A percentile compares a stretch with the other conserved stretches of the same genome.
These are phyloP conservation scores for Saposhnikovia divaricata DNA, from an alignment of 129 eudicot genomes.

Conservation along the genomic window DNA sequence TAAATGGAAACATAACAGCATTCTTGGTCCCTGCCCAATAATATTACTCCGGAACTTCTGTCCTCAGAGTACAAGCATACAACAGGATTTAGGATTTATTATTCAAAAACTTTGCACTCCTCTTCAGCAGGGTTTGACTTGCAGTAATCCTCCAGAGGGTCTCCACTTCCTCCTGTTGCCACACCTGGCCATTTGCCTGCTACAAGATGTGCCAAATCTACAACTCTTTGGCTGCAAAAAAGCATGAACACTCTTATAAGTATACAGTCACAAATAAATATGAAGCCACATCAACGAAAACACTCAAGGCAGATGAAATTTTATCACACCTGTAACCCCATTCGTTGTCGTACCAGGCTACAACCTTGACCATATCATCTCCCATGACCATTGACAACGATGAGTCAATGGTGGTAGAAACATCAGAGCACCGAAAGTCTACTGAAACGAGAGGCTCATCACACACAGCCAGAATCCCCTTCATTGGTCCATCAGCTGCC, in stretches of 20 bases:
- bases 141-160: slow-evolving; percentile 92
- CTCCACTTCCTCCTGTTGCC: slow-evolving; percentile 58
- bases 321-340: slow-evolving; percentile 81
- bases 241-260: not conserved
- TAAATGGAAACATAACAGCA: not conserved
- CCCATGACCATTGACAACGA: slow-evolving; percentile 99
- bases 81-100: not conserved
- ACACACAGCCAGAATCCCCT: slow-evolving; percentile 75
- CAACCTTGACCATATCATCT: slow-evolving; percentile 96
- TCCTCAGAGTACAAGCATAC: not conserved
- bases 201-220: slow-evolving; percentile 90
- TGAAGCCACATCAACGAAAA: not conserved
- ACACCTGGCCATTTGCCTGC: slow-evolving; percentile 89
- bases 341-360: slow-evolving; percentile 97
- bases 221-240: slow-evolving; percentile 79
- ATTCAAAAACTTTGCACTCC: slow-evolving; percentile 95
- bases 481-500: slow-evolving; percentile 78
- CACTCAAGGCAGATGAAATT: not conserved
- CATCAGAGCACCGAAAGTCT: slow-evolving; percentile 90
- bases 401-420: slow-evolving; percentile 76
- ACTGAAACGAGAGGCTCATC: slow-evolving; percentile 94
- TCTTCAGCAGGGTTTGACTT: slow-evolving; percentile 68
- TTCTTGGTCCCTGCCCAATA: not conserved
- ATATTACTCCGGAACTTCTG: not conserved
- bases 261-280: not conserved